Percentiles rank a stretch among this genome's conserved stretches.
Evolutionary conservation across 192 early-diverging fungal species (phyloP).

Genomic region (Phycomyces blakesleeanus): DNA sequence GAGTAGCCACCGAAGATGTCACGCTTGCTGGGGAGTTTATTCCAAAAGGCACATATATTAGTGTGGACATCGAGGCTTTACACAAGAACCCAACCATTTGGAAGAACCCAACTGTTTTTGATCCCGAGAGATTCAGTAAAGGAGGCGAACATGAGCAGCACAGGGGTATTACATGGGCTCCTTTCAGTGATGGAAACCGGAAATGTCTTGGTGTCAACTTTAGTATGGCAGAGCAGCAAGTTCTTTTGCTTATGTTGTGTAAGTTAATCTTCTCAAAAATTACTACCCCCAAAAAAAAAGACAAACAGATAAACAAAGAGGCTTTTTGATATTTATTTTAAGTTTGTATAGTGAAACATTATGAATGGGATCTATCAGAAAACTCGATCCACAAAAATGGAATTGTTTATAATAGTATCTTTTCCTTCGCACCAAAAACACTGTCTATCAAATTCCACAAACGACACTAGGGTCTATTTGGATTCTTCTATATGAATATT

Average conservation of each 20-base stretch:
- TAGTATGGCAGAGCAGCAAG: slow-evolving; percentile 54
- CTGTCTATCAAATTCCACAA: too few relatives aligned
- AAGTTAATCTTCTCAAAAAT: not conserved
- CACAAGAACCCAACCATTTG: slow-evolving; percentile 15
- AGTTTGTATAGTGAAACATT: slow-evolving; percentile 26
- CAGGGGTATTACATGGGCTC: slow-evolving; percentile 42
- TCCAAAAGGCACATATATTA: slow-evolving; percentile 17
- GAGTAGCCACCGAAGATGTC: slow-evolving; percentile 8
- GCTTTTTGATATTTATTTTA: not conserved
- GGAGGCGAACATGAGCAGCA: slow-evolving; percentile 2
- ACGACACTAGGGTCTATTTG: too few relatives aligned
- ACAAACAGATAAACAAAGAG: too few relatives aligned
- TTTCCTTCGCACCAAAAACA: too few relatives aligned
- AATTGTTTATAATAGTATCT: too few relatives aligned
- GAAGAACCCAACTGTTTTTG: slow-evolving; percentile 12
- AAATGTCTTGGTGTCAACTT: slow-evolving; percentile 66
- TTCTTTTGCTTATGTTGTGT: slow-evolving; percentile 46
- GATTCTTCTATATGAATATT: too few relatives aligned
- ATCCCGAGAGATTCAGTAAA: slow-evolving; percentile 22
- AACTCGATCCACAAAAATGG: slow-evolving; percentile 27
- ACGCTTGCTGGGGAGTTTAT: slow-evolving; percentile 6
- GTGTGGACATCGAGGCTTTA: slow-evolving; percentile 11
- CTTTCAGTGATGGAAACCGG: slow-evolving; percentile 53
- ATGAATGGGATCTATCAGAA: slow-evolving; percentile 8
- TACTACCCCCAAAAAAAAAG: too few relatives aligned